Conservation (phyloP, 2,329 filamentous ascomycete genomes). For the Passalora sequoiae region DNA sequence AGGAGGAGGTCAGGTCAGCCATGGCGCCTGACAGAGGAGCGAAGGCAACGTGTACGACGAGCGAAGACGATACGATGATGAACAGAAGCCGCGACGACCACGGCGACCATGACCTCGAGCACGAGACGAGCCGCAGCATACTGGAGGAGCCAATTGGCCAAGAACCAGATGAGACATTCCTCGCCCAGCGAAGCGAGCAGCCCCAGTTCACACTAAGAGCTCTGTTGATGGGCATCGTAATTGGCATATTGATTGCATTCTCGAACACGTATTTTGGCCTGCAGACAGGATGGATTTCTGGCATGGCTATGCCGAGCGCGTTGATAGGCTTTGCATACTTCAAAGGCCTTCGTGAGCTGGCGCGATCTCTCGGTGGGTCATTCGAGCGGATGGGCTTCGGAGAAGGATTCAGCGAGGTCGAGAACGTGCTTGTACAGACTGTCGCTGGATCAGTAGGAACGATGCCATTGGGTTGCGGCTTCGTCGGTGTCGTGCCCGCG, state of each 20-base stretch:
- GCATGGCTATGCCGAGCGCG: constrained; percentile 95
- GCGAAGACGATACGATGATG: constrained; percentile 8
- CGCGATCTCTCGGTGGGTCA: constrained; percentile 50
- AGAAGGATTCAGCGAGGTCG: constrained; percentile 79
- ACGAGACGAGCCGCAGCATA: constrained; percentile 21
- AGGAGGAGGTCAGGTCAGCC: background rate
- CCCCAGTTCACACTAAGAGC: constrained; percentile 75
- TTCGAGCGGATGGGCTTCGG: constrained; percentile 25
- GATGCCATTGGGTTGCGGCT: constrained; percentile 92
- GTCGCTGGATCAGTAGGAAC: constrained; percentile 93
- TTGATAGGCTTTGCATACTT: constrained; percentile 94
- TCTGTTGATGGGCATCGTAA: constrained; percentile 69
- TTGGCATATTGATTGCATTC: constrained; percentile 88
- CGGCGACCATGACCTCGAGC: constrained; percentile 14
- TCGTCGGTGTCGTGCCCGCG: constrained; percentile 90
- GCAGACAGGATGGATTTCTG: constrained; percentile 76
- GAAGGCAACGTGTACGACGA: background rate
- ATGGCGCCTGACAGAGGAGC: constrained; percentile 36
- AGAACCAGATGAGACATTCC: constrained; percentile 27
- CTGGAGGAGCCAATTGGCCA: constrained; percentile 26
- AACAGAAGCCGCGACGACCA: constrained; percentile 14
- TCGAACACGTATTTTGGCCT: constrained; percentile 99
- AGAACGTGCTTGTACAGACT: constrained; percentile 94
- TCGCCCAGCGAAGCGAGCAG: constrained; percentile 30
- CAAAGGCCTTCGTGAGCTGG: constrained; percentile 65